Percentiles rank a stretch among this genome's conserved stretches.
Conservation (phyloP, 2,329 filamentous ascomycete genomes). For the Sclerotinia nivalis region DNA sequence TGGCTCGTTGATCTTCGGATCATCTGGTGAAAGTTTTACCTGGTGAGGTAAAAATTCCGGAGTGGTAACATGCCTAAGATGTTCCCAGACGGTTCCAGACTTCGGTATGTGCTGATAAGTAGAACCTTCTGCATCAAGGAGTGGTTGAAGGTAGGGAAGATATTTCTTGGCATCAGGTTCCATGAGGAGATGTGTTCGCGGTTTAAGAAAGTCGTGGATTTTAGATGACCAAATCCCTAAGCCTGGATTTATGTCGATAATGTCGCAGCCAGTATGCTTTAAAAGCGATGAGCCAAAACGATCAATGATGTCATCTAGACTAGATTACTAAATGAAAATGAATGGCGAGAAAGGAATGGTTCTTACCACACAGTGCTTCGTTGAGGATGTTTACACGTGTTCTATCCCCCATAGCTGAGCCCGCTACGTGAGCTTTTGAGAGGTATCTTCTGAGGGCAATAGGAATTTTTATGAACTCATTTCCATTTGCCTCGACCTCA, state of each 20-base stretch:
- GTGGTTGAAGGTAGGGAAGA: conserved; percentile 58
- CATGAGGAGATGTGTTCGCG: conserved; percentile 79
- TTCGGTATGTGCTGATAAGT: conserved; percentile 54
- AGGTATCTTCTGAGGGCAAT: neutral
- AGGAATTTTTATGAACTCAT: conserved; percentile 3
- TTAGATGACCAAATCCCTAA: conserved; percentile 75
- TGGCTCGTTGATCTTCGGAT: conserved; percentile 46
- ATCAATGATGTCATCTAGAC: conserved; percentile 47
- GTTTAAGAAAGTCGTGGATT: conserved; percentile 72
- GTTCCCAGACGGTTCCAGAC: conserved; percentile 60
- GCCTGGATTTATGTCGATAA: conserved; percentile 86
- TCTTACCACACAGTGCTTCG: conserved; percentile 49
- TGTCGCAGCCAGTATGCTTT: conserved; percentile 74
- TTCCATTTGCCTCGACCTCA: neutral
- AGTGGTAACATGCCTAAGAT: conserved; percentile 56
- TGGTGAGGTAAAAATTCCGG: conserved; percentile 58
- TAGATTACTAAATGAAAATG: neutral
- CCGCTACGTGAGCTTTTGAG: neutral
- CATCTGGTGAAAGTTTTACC: conserved; percentile 40
- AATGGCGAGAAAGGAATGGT: neutral
- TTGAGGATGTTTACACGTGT: conserved; percentile 55
- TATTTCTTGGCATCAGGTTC: conserved; percentile 67
- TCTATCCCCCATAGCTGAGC: conserved; percentile 1
- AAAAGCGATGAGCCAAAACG: conserved; percentile 70
- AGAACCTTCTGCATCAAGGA: conserved; percentile 53